phyloP scores from a whole-genome alignment of 1,139 yeast species.

The Geotrichum citri-aurantii region DNA sequence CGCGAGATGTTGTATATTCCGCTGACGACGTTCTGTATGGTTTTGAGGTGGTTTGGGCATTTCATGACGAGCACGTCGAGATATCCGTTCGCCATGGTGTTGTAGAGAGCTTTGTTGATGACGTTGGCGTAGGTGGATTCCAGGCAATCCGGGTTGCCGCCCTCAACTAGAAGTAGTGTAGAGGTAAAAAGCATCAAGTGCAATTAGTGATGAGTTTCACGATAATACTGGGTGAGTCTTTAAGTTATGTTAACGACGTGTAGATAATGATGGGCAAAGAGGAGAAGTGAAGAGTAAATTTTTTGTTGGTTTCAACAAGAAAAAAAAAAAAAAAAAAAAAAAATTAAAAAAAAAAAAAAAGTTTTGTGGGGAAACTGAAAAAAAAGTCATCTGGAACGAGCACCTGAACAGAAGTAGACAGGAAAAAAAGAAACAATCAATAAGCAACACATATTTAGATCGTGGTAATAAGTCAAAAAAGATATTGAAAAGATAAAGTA shows the following conservation, averaged over 20 bases:
- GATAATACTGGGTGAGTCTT: too few species aligned
- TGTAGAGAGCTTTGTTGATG: slow-evolving; percentile 28
- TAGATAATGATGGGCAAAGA: neutral
- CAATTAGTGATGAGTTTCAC: too few species aligned
- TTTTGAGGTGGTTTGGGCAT: slow-evolving; percentile 29
- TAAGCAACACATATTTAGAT: too few species aligned
- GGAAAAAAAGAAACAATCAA: too few species aligned
- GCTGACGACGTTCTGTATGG: slow-evolving; percentile 30
- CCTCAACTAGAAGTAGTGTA: slow-evolving; percentile 28
- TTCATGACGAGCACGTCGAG: slow-evolving; percentile 35
- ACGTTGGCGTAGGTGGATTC: slow-evolving; percentile 23
- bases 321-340: neutral
- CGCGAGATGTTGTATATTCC: slow-evolving; percentile 31
- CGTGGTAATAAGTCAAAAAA: too few species aligned
- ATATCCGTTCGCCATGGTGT: slow-evolving; percentile 31
- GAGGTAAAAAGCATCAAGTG: slow-evolving; percentile 27
- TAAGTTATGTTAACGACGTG: neutral
- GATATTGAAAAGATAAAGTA: too few species aligned
- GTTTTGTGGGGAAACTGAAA: neutral
- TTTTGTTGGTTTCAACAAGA: neutral
- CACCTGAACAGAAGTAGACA: neutral
- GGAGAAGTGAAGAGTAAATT: neutral
- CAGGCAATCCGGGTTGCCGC: slow-evolving; percentile 22
- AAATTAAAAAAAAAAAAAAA: neutral
- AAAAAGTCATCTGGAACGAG: neutral